Evolutionary conservation across 2,329 filamentous ascomycete species (phyloP).

Genomic region (Curvularia eragrostidis): DNA sequence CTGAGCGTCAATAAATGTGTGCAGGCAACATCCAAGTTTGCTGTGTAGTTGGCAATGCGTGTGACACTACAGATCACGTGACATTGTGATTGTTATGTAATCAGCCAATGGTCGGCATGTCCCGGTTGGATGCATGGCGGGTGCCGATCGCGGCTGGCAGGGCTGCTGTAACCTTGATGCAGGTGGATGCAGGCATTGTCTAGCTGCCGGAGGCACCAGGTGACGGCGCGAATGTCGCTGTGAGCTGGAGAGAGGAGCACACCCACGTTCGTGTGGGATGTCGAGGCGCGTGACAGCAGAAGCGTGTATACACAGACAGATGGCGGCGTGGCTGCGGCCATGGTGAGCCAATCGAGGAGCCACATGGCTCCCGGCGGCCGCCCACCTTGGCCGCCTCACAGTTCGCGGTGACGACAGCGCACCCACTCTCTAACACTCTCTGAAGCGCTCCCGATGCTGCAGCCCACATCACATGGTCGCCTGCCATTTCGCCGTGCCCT

Average conservation of each 20-base stretch:
- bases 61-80: neutral
- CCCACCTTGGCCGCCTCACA: constrained; percentile 4
- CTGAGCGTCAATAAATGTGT: neutral
- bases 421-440: constrained; percentile 8
- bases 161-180: constrained; percentile 11
- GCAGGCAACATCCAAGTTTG: neutral
- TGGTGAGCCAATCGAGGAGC: constrained; percentile 15
- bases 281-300: neutral
- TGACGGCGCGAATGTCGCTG: neutral
- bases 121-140: constrained; percentile 18
- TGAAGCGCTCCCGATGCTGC: constrained; percentile 19
- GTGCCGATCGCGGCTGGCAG: constrained; percentile 4
- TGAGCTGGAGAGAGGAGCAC: neutral
- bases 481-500: constrained; percentile 13
- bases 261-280: neutral
- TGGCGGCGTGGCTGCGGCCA: neutral
- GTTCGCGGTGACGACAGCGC: constrained; percentile 15
- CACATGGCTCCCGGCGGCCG: constrained; percentile 8
- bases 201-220: constrained; percentile 5
- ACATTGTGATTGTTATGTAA: neutral
- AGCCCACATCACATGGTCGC: constrained; percentile 13
- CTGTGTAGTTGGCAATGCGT: neutral
- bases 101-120: neutral
- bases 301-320: too few species aligned
- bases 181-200: constrained; percentile 10